Evolutionary conservation across 2,329 filamentous ascomycete species (phyloP).

Genomic region (Chaetothyriales sp.): DNA sequence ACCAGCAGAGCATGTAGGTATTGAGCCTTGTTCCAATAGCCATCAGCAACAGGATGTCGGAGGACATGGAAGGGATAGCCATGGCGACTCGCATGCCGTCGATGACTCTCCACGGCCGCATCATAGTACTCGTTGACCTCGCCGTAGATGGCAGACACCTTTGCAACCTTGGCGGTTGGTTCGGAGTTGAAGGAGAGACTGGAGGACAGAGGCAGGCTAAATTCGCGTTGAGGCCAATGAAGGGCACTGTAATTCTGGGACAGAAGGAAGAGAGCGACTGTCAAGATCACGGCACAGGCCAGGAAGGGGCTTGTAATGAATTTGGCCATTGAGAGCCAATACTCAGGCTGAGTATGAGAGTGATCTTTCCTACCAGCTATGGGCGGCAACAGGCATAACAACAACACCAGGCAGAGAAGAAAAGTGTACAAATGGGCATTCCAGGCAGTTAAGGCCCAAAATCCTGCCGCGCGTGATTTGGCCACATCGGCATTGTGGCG

Average conservation of each 20-base stretch:
- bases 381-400: background rate
- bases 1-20: constrained; percentile 16
- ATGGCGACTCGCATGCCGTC: constrained; percentile 21
- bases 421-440: no score
- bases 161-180: background rate
- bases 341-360: background rate
- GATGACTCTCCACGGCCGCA: constrained; percentile 23
- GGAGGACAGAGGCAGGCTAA: no score
- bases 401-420: background rate
- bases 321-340: background rate
- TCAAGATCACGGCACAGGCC: background rate
- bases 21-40: constrained; percentile 24
- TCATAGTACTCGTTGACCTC: constrained; percentile 23
- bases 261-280: background rate
- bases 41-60: constrained; percentile 20
- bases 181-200: background rate
- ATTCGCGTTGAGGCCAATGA: background rate
- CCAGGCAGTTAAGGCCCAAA: no score
- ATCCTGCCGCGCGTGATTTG: no score
- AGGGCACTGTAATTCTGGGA: background rate
- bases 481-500: no score
- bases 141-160: constrained; percentile 25
- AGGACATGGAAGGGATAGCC: constrained; percentile 25
- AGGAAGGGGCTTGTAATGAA: background rate
- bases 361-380: background rate